Conservation (phyloP, 1,284 basidiomycete species). For the Stereum hirsutum region DNA sequence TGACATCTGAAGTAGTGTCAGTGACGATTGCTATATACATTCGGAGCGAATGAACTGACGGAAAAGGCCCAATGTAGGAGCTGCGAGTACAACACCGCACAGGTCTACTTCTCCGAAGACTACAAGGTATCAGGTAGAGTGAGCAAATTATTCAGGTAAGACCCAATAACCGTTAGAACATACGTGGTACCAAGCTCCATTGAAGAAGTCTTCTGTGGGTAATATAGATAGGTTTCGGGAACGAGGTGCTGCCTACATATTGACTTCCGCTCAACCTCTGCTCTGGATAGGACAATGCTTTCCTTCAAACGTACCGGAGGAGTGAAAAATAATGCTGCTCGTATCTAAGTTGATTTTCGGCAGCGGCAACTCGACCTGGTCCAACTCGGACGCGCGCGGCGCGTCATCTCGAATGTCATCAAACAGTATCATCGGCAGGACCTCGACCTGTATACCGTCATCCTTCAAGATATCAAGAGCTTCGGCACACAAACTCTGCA, state of each 20-base stretch:
- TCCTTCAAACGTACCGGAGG: too few species aligned
- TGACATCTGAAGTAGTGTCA: neutral
- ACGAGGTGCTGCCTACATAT: neutral
- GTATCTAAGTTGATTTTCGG: too few species aligned
- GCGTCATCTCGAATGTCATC: constrained; percentile 2
- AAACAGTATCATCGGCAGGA: constrained; percentile 11
- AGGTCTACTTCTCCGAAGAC: constrained; percentile 1
- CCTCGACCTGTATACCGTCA: constrained; percentile 8
- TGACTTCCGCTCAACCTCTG: too few species aligned
- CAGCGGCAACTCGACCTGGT: too few species aligned
- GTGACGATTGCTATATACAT: too few species aligned
- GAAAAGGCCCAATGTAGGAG: neutral
- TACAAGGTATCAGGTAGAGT: neutral
- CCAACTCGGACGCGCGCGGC: too few species aligned
- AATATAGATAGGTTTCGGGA: constrained; percentile 2
- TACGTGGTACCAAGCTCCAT: neutral
- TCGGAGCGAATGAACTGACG: neutral
- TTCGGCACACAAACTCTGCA: constrained; percentile 1
- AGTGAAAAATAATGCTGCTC: too few species aligned
- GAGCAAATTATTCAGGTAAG: neutral
- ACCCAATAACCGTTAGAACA: neutral
- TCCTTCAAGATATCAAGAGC: constrained; percentile 3
- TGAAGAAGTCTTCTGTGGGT: neutral
- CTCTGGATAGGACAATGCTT: too few species aligned
- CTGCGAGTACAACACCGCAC: neutral